Percentiles rank a stretch among this genome's conserved stretches.
Conservation (phyloP, 345 rosid genomes). For the Acer negundo region DNA sequence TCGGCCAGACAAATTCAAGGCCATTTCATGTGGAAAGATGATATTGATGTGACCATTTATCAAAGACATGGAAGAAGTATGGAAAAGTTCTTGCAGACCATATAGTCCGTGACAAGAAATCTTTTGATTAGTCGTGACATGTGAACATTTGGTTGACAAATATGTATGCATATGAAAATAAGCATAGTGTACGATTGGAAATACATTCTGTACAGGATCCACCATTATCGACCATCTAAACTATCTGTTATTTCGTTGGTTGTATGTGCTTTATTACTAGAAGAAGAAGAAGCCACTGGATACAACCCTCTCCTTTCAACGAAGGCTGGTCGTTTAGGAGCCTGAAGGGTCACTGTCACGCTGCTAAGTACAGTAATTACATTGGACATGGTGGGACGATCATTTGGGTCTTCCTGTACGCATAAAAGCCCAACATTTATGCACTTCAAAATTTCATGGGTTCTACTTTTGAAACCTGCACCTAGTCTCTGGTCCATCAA, state of each 20-base stretch:
- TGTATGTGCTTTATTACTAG: slow-evolving; percentile 10
- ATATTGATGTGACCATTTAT: neutral
- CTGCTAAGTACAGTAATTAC: slow-evolving; percentile 51
- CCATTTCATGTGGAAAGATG: too few species aligned
- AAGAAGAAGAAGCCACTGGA: slow-evolving; percentile 41
- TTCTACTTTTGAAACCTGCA: slow-evolving; percentile 19
- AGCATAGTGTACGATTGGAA: too few species aligned
- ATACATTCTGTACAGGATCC: too few species aligned
- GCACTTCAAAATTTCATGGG: slow-evolving; percentile 38
- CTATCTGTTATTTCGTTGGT: neutral
- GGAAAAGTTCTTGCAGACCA: too few species aligned
- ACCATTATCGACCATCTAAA: slow-evolving; percentile 3
- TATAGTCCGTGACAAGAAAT: too few species aligned
- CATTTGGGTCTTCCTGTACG: slow-evolving; percentile 55
- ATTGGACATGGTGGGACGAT: slow-evolving; percentile 56
- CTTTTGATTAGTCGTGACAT: too few species aligned
- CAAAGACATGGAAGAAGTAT: too few species aligned
- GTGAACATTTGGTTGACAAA: too few species aligned
- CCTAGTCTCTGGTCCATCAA: slow-evolving; percentile 37
- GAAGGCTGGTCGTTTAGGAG: slow-evolving; percentile 55
- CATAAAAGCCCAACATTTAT: slow-evolving; percentile 57
- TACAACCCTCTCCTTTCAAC: slow-evolving; percentile 33
- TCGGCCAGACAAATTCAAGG: slow-evolving; percentile 11
- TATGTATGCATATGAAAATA: too few species aligned
- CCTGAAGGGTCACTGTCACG: slow-evolving; percentile 34